Base-by-base conservation (phyloP, 441 rosid species). In the Euphorbia schlechtendalii region DNA sequence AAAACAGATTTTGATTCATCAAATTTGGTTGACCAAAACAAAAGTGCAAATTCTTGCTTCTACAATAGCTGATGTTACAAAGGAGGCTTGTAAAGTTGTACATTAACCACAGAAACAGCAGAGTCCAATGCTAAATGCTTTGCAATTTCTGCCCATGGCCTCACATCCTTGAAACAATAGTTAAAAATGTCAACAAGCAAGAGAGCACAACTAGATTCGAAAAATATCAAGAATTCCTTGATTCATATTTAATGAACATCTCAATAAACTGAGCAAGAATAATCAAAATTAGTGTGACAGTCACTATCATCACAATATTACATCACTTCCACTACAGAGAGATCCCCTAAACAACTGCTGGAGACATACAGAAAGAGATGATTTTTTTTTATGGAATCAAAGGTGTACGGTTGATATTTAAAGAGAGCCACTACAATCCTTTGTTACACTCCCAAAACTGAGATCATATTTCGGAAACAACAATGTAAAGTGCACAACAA, bases 311-410 rank as follows among this genome's bases (percentile, higher is more conserved):
- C 17, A 27, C 30, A 22, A 28, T 51, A 61, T 27, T 27, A 27
- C 25, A 69, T 68, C 61, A 61, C 68, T 66, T 53, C 59, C 68
- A 45, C 41, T 41, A 41, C 8, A 30, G 64, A 65, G 30, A 27
- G 30, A 27, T 1, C 51, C 43, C 45, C 51, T 24, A 40, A 57
- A 36, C 76, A 40, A 54, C 61, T 14, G 41, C 61, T 14, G 41
- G 54, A 18, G 64, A 54, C 72, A 65, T 68, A 67, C 68, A 61
- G 68, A 70, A n/a, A 45, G 36, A 17, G 64, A 53, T 36, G 61
- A 46, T 61, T 56, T 13, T 56, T 63, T 61, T 57, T 58, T 34
- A 38, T 28, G 74, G 75, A 68, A 51, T 40, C 69, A 1, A 54
- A 67, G 32, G 58, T 71, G 68, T 25, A 54, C 4, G 59, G 70